Conservation (phyloP, 345 rosid genomes). For the Bruguiera sexangula region DNA sequence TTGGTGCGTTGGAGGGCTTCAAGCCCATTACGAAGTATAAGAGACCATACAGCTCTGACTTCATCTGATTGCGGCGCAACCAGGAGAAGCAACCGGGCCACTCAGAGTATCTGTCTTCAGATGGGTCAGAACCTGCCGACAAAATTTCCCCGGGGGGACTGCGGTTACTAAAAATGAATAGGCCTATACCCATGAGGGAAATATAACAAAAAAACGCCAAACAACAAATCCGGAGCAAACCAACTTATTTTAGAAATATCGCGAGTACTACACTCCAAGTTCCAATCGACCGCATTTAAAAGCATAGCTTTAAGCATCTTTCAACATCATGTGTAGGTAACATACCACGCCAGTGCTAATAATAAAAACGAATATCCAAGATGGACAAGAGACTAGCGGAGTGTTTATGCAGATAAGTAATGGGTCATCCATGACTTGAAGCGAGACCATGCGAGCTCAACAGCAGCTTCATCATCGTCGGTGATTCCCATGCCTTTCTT, state of each 20-base stretch:
- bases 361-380: background rate
- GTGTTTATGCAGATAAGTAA: slow-evolving; percentile 34
- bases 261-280: background rate
- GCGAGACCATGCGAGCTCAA: slow-evolving; percentile 83
- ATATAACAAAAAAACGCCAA: too few relatives aligned
- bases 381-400: background rate
- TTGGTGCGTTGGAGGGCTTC: too few relatives aligned
- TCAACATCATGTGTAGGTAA: background rate
- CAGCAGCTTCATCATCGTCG: slow-evolving; percentile 76
- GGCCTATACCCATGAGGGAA: too few relatives aligned
- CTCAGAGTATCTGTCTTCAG: too few relatives aligned
- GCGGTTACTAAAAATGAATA: too few relatives aligned
- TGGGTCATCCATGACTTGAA: slow-evolving; percentile 74
- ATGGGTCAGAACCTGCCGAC: too few relatives aligned
- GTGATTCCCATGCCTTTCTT: slow-evolving; percentile 78
- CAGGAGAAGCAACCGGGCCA: too few relatives aligned
- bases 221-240: background rate
- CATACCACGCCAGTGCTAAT: background rate
- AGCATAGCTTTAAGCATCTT: background rate
- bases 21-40: too few relatives aligned
- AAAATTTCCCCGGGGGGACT: too few relatives aligned
- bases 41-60: too few relatives aligned
- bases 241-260: background rate
- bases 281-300: background rate
- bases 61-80: too few relatives aligned